A percentile compares a stretch with the other conserved stretches of the same genome.
These are phyloP conservation scores for Caryopteris hybrid DNA, from an alignment of 305 asterid species.

Conservation along the genomic window DNA sequence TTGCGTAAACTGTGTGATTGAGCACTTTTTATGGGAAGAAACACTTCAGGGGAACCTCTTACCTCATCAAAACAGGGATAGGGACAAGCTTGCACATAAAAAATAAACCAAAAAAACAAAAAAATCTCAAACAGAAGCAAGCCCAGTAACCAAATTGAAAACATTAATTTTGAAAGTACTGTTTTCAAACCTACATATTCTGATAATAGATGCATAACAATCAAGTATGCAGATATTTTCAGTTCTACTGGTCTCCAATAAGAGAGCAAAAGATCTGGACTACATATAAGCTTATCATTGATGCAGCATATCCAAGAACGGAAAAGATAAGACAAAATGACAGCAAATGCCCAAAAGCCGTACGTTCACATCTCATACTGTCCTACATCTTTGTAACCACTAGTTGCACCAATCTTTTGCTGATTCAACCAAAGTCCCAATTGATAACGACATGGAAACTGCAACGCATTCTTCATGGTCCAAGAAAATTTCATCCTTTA, in stretches of 20 bases:
- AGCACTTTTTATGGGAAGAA: neutral
- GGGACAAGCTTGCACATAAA: neutral
- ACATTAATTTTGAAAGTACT: neutral
- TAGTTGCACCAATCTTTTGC: neutral
- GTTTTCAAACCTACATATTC: neutral
- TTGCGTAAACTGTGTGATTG: neutral
- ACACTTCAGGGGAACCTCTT: neutral
- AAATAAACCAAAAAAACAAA: no score
- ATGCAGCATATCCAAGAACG: neutral
- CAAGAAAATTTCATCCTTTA: neutral
- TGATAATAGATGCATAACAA: neutral
- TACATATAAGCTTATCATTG: neutral
- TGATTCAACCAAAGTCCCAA: neutral
- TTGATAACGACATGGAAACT: neutral
- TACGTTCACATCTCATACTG: constrained; percentile 2
- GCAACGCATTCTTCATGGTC: neutral
- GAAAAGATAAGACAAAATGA: neutral
- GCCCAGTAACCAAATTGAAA: neutral
- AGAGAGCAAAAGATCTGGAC: neutral
- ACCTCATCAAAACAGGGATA: neutral
- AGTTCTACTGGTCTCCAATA: neutral
- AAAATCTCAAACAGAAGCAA: neutral
- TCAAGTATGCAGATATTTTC: neutral
- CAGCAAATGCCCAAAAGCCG: neutral
- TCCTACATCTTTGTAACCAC: neutral